A percentile compares a stretch with the other conserved stretches of the same genome.
Conservation (phyloP, 441 rosid species). For the Francoa sonchifolia region DNA sequence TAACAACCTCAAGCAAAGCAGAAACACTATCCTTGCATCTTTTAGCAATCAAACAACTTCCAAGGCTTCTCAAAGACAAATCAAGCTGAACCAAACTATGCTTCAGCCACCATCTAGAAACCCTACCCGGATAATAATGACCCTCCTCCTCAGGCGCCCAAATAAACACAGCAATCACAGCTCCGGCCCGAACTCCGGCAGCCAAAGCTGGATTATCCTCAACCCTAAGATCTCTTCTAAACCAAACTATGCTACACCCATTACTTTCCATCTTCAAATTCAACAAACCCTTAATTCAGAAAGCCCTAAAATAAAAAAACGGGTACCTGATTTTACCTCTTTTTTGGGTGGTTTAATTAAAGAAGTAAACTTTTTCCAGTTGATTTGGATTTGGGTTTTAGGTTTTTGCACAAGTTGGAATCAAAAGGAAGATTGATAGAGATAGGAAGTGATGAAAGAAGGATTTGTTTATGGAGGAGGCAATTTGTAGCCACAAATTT, state of each 20-base stretch:
- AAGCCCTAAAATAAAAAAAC: no score
- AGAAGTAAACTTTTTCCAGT: no score
- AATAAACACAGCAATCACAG: constrained; percentile 66
- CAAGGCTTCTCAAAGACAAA: constrained; percentile 77
- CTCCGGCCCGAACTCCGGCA: constrained; percentile 85
- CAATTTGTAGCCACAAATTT: constrained; percentile 51
- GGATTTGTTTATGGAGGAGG: constrained; percentile 18
- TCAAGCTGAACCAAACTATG: constrained; percentile 83
- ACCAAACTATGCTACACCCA: constrained; percentile 91
- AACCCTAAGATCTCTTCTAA: constrained; percentile 96
- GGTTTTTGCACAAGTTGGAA: neutral
- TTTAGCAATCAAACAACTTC: constrained; percentile 69
- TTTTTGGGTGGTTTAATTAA: neutral
- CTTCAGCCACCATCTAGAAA: constrained; percentile 98
- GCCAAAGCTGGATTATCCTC: constrained; percentile 92
- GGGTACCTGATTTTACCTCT: neutral
- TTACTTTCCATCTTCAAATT: constrained; percentile 58
- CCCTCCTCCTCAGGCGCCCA: constrained; percentile 99
- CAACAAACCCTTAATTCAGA: constrained; percentile 11
- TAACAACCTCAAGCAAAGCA: constrained; percentile 66
- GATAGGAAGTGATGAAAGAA: constrained; percentile 17
- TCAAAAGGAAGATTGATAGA: constrained; percentile 4
- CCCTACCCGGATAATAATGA: constrained; percentile 73
- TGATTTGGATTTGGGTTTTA: constrained; percentile 5
- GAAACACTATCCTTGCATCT: constrained; percentile 76